Evolutionary conservation across 2,329 filamentous ascomycete genomes (phyloP).

Genomic region (Pyricularia sp.): DNA sequence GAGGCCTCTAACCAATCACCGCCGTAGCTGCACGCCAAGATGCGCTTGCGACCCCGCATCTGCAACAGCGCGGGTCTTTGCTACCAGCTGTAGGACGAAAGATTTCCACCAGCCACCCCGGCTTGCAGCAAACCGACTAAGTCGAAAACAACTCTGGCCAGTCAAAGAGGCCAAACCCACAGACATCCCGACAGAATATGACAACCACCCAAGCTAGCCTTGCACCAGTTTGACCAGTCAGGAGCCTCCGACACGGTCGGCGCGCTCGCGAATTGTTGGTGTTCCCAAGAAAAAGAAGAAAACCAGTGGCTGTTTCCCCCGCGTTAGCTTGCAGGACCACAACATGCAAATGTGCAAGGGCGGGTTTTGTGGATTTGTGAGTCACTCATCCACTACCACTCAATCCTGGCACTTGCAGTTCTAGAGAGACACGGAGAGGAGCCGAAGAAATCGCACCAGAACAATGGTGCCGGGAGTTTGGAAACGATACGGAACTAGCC

Average conservation of each 20-base stretch:
- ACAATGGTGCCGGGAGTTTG: background rate
- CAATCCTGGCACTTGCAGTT: conserved; percentile 13
- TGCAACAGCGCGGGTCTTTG: background rate
- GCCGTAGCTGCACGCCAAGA: background rate
- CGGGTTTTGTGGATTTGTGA: conserved; percentile 12
- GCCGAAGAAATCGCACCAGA: conserved; percentile 6
- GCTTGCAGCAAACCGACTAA: background rate
- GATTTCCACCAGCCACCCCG: background rate
- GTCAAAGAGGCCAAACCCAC: background rate
- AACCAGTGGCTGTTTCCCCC: background rate
- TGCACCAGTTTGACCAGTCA: conserved; percentile 13
- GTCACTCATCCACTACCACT: conserved; percentile 20
- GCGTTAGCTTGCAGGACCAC: background rate
- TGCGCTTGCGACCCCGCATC: background rate
- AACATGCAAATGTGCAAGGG: conserved; percentile 1
- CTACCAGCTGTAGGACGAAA: background rate
- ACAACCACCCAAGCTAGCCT: background rate
- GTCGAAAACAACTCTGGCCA: background rate
- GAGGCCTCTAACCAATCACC: background rate
- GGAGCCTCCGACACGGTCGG: conserved; percentile 14
- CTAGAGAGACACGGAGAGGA: conserved; percentile 16
- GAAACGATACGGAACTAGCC: background rate
- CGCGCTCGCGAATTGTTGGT: conserved; percentile 11
- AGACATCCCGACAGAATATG: background rate
- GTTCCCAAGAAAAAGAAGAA: background rate